Evolutionary conservation across 2,329 filamentous ascomycete species (phyloP).

Genomic region (Colletotrichum acutatum): DNA sequence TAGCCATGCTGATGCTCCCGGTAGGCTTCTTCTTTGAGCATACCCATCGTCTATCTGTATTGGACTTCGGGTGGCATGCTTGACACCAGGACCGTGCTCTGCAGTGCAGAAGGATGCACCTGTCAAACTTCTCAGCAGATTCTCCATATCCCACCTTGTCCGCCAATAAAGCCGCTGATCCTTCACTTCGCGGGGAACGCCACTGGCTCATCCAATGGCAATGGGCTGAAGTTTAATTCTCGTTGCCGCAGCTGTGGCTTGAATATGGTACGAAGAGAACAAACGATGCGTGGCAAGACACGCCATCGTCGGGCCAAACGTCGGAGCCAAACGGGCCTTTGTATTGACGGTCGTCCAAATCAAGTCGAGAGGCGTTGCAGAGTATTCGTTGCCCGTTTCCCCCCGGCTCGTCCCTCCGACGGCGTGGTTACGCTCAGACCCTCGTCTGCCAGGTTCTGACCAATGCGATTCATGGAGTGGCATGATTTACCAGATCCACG

Average conservation of each 20-base stretch:
- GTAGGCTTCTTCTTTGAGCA: no score
- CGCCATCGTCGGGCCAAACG: not conserved
- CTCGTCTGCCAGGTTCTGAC: not conserved
- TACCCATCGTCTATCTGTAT: no score
- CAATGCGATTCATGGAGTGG: slow-evolving; percentile 4
- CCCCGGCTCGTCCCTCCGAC: slow-evolving; percentile 5
- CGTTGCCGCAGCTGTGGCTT: slow-evolving; percentile 2
- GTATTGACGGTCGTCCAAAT: not conserved
- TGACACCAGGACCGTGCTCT: slow-evolving; percentile 2
- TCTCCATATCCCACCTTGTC: not conserved
- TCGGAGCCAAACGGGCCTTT: not conserved
- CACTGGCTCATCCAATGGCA: not conserved
- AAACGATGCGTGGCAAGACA: not conserved
- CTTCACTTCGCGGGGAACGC: not conserved
- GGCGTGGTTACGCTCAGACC: slow-evolving; percentile 9
- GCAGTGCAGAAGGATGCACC: not conserved
- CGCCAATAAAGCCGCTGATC: not conserved
- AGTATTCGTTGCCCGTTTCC: not conserved
- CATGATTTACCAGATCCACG: slow-evolving; percentile 10
- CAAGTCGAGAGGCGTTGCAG: not conserved
- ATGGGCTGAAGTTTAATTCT: not conserved
- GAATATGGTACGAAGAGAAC: not conserved
- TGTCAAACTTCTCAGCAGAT: not conserved
- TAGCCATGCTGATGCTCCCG: no score
- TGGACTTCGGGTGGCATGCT: not conserved